Evolutionary conservation across 805 yeast genomes (phyloP).

Genomic region (Saccharomycopsis sp.): DNA sequence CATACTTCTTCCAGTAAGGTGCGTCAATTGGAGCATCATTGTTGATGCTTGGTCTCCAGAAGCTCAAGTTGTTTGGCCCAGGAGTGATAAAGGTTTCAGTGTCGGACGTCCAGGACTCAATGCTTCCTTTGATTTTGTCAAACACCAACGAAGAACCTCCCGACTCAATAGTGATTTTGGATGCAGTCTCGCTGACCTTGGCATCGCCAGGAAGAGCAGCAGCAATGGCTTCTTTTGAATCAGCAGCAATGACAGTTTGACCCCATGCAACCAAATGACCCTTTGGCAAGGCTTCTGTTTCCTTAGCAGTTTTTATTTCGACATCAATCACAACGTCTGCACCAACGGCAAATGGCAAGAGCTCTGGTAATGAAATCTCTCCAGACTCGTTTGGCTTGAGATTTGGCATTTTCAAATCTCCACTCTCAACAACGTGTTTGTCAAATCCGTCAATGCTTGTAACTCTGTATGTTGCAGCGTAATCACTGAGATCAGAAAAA

Average conservation of each 20-base stretch:
- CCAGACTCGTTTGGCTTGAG: neutral
- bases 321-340: neutral
- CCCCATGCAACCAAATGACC: neutral
- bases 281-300: neutral
- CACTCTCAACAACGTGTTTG: neutral
- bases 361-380: neutral
- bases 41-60: neutral
- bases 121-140: neutral
- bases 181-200: neutral
- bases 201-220: neutral
- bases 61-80: neutral
- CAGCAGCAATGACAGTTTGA: neutral
- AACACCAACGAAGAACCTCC: neutral
- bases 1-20: neutral
- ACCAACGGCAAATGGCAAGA: neutral
- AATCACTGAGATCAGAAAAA: neutral
- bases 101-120: neutral
- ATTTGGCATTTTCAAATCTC: neutral
- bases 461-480: neutral
- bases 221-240: neutral
- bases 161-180: neutral
- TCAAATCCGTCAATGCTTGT: neutral
- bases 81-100: neutral
- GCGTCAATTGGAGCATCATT: neutral
- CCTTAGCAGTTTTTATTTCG: neutral